These are phyloP conservation scores for Trichoderma orchidacearum DNA, from an alignment of 495 filamentous ascomycete species.

Conservation along the genomic window DNA sequence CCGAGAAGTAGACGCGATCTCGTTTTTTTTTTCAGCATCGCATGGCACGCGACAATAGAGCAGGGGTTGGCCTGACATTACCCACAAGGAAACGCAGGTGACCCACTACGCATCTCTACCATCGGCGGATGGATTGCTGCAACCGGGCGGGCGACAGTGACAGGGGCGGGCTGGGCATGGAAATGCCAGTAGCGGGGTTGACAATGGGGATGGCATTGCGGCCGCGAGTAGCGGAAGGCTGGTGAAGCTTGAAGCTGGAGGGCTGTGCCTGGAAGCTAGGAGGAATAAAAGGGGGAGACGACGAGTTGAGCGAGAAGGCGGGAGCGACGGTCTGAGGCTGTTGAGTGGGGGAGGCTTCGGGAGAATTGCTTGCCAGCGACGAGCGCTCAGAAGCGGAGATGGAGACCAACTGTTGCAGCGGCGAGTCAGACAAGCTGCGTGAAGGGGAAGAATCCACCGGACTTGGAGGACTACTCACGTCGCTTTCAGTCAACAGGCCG, in stretches of 20 bases:
- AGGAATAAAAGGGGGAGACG: slow-evolving; percentile 57
- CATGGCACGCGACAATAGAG: neutral
- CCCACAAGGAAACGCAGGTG: neutral
- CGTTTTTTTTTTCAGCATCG: neutral
- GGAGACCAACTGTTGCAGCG: slow-evolving; percentile 51
- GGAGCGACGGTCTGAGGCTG: slow-evolving; percentile 61
- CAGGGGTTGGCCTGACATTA: neutral
- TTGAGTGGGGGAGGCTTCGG: slow-evolving; percentile 69
- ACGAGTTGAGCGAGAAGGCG: slow-evolving; percentile 64
- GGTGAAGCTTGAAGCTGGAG: slow-evolving; percentile 61
- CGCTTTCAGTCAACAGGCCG: slow-evolving; percentile 81
- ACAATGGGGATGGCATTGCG: slow-evolving; percentile 98
- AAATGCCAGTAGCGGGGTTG: slow-evolving; percentile 85
- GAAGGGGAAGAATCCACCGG: neutral
- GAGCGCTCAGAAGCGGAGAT: slow-evolving; percentile 89
- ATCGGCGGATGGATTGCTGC: slow-evolving; percentile 45
- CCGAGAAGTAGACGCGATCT: slow-evolving; percentile 2
- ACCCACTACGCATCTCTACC: slow-evolving; percentile 22
- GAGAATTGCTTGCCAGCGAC: slow-evolving; percentile 86
- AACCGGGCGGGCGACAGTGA: slow-evolving; percentile 80
- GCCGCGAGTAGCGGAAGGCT: slow-evolving; percentile 72
- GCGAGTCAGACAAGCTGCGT: slow-evolving; percentile 4
- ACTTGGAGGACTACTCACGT: slow-evolving; percentile 52
- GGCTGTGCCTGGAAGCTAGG: slow-evolving; percentile 32
- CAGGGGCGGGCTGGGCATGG: slow-evolving; percentile 77